Evolutionary conservation across 2,329 filamentous ascomycete species (phyloP).

Genomic region (Exophiala sideris): DNA sequence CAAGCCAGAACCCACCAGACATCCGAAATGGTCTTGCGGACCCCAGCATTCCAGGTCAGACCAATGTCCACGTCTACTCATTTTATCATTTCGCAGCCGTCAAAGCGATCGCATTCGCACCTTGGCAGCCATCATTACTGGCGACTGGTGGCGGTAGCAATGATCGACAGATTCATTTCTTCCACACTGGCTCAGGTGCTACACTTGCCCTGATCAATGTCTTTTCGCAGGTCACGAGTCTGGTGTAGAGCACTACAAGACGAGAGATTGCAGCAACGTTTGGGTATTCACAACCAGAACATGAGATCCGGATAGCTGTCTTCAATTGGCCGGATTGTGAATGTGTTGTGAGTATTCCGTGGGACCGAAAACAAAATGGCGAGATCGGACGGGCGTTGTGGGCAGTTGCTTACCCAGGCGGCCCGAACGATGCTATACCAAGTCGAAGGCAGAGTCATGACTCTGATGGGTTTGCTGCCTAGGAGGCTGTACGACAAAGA

Average conservation of each 20-base stretch:
- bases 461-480: constrained; percentile 20
- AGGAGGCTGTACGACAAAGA: constrained; percentile 21
- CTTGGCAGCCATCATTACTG: constrained; percentile 82
- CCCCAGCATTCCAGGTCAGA: constrained; percentile 19
- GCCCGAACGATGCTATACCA: constrained; percentile 43
- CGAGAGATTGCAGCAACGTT: constrained; percentile 91
- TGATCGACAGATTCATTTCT: constrained; percentile 95
- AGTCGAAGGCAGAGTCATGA: constrained; percentile 9
- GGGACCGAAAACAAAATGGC: constrained; percentile 46
- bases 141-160: constrained; percentile 92
- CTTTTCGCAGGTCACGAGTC: constrained; percentile 84
- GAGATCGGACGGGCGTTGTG: constrained; percentile 63
- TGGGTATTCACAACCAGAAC: constrained; percentile 86
- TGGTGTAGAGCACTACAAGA: constrained; percentile 83
- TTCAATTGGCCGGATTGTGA: constrained; percentile 93
- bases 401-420: constrained; percentile 78
- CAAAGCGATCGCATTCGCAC: constrained; percentile 95
- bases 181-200: constrained; percentile 77
- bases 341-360: constrained; percentile 80
- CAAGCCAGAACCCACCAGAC: neutral
- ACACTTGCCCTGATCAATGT: constrained; percentile 88
- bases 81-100: constrained; percentile 83
- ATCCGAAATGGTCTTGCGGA: constrained; percentile 22
- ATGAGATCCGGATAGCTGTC: constrained; percentile 82
- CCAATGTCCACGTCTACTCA: constrained; percentile 59